A percentile compares a stretch with the other conserved stretches of the same genome.
phyloP scores from a whole-genome alignment of 2,329 filamentous ascomycete genomes.

The Trichoderma breve region DNA sequence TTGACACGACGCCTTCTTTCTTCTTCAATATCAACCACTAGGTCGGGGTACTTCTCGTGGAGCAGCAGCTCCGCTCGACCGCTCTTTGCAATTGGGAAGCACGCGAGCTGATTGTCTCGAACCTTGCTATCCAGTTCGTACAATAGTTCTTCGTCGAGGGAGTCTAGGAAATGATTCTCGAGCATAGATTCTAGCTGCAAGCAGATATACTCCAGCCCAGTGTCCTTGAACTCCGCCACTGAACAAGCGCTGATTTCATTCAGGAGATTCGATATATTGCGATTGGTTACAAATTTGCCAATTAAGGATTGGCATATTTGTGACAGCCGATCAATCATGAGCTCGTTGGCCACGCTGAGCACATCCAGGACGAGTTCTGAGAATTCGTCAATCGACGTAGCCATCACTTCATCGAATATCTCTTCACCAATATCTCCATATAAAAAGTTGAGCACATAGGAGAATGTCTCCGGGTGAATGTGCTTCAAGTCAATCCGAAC shows the following conservation, averaged over 20 bases:
- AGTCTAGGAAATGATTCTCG: slow-evolving; percentile 82
- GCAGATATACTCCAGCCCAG: slow-evolving; percentile 85
- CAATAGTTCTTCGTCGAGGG: slow-evolving; percentile 81
- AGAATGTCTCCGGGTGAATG: slow-evolving; percentile 69
- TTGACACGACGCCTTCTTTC: slow-evolving; percentile 69
- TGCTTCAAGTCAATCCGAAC: slow-evolving; percentile 81
- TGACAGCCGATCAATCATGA: slow-evolving; percentile 90
- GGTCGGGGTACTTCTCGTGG: slow-evolving; percentile 61
- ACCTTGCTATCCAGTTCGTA: slow-evolving; percentile 77
- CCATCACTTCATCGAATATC: slow-evolving; percentile 75
- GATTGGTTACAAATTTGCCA: slow-evolving; percentile 77
- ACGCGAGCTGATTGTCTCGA: slow-evolving; percentile 75
- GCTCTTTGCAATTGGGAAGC: slow-evolving; percentile 73
- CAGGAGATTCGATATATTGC: slow-evolving; percentile 81
- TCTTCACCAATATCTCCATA: slow-evolving; percentile 81
- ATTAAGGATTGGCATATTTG: slow-evolving; percentile 85
- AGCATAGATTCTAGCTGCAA: slow-evolving; percentile 89
- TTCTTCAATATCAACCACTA: slow-evolving; percentile 65
- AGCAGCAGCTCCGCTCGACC: slow-evolving; percentile 66
- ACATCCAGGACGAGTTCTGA: slow-evolving; percentile 89
- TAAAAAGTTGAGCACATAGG: slow-evolving; percentile 74
- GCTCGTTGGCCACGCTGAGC: slow-evolving; percentile 83
- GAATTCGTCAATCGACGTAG: slow-evolving; percentile 74
- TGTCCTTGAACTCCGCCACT: slow-evolving; percentile 81
- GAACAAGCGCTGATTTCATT: slow-evolving; percentile 84